Base-by-base conservation (phyloP, 2,329 filamentous ascomycete species). In the Aspergillus sp. region DNA sequence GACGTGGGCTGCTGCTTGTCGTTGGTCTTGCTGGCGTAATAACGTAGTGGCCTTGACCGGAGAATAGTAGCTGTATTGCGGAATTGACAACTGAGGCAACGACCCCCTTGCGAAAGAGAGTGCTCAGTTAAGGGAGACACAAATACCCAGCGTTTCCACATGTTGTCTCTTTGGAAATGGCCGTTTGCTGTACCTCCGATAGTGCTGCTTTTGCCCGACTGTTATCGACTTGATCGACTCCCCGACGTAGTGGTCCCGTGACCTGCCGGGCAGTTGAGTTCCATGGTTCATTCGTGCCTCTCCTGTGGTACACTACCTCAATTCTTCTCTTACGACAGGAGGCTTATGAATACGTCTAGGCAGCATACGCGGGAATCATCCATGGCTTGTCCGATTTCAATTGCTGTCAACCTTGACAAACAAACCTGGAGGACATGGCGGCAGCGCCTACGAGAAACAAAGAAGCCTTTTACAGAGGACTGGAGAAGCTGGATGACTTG, bases 81-180 rank as follows among this genome's bases (percentile, higher is more conserved):
- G 52, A 63, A 58, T 56, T 65, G 65, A 48, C 64, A 69, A 46
- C 57, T 61, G 33, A 67, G 55, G 51, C 65, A 68, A 41, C 60
- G 64, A 44, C 53, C 48, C 6, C 54, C 57, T 40, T 53, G 57
- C n/a, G 61, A 49, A 32, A 61, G 49, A 4, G 58, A 48, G 2
- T 54, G 45, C 34, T 64, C 62, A 29, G 57, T 41, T 3, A 58
- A 34, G 5, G 52, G 47, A 4, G 48, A 49, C 5, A 55, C 39
- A 27, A 57, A 45, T 6, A 52, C 33, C 10, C 57, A 48, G 5
- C 53, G 51, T 47, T 59, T 66, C 63, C 58, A 64, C 62, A 67
- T 66, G 4, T 44, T 60, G 50, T 19, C 19, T 19, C 19, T 19
- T 19, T 19, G 19, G 19, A 19, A 19, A 19, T 19, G 19, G 19